Conservation (phyloP, 1,284 basidiomycete genomes). For the Malassezia japonica region DNA sequence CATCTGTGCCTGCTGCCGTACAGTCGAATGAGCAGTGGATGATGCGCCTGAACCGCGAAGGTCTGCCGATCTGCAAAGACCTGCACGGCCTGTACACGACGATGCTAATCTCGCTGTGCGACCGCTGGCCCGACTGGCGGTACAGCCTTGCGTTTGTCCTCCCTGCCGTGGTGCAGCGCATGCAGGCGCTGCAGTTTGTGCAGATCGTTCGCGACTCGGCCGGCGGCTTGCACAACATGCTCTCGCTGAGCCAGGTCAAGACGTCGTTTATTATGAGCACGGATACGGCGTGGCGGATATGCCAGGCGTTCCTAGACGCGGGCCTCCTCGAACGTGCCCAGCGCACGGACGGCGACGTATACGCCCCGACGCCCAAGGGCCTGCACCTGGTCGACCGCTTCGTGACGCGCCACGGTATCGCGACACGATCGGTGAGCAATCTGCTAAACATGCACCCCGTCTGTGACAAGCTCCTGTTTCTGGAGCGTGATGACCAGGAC, state of each 20-base stretch:
- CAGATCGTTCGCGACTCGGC: slow-evolving; percentile 97
- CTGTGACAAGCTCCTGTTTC: slow-evolving; percentile 92
- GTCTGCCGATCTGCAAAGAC: slow-evolving; percentile 57
- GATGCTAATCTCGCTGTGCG: slow-evolving; percentile 72
- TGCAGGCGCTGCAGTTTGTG: slow-evolving; percentile 93
- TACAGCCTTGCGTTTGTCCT: slow-evolving; percentile 77
- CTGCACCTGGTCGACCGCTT: slow-evolving; percentile 96
- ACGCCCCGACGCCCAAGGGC: slow-evolving; percentile 90
- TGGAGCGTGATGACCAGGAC: slow-evolving; percentile 80
- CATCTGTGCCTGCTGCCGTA: slow-evolving; percentile 4
- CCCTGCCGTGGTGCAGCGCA: slow-evolving; percentile 86
- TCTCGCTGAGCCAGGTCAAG: slow-evolving; percentile 96
- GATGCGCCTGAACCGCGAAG: slow-evolving; percentile 14
- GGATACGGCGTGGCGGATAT: slow-evolving; percentile 98
- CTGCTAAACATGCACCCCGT: slow-evolving; percentile 87
- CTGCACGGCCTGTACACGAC: slow-evolving; percentile 97
- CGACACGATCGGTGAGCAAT: slow-evolving; percentile 58
- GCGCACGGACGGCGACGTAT: slow-evolving; percentile 80
- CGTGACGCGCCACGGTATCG: slow-evolving; percentile 98
- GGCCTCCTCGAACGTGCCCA: slow-evolving; percentile 63
- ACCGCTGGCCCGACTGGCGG: slow-evolving; percentile 19
- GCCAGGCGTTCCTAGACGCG: slow-evolving; percentile 98
- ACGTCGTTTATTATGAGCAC: slow-evolving; percentile 99
- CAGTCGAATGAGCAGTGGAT: slow-evolving; percentile 16
- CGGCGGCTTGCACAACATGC: slow-evolving; percentile 88